Evolutionary conservation across 1,284 basidiomycete genomes (phyloP), one percentile per base, ranked within the genome.

Genomic region (Lignosus rhinocerotis): DNA sequence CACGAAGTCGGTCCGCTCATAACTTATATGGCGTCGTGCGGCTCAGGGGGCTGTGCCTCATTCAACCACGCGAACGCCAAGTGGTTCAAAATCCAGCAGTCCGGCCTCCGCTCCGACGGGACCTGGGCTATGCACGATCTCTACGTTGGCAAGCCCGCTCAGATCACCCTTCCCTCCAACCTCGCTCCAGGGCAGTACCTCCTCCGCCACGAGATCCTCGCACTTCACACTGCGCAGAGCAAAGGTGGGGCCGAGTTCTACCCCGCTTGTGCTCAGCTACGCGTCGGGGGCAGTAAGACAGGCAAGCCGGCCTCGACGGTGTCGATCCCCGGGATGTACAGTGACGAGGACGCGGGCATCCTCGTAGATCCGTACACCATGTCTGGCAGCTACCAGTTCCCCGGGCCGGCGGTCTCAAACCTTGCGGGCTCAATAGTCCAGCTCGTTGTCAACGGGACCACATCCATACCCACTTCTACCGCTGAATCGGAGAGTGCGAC

Each of bases 161-260:
- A 71, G 16, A 72, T 85, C 17, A 82, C 78, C 0, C 74, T 90
- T 57, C 88, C 88, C 4, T 51, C 64, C 21, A 79, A 74, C 56
- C 72, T 90, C 57, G 75, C 78, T 0, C 69, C 85, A 0, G 88
- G 88, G 1, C 75, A 84, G 63, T 90, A 90, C 69, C 76, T 90
- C 59, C 72, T 90, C 65, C 85, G 88, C 4, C 82, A 87, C 69
- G 88, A 90, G 52, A 57, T 66, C 36, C 84, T 90, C 68, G 81
- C 85, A 3, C 80, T 90, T 16, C 88, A 90, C 63, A 74, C 80
- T 25, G 88, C 79, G 8, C 68, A 68, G 50, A 58, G 67, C 3
- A 1, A 53, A 1, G 81, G 82, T 8, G 84, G 84, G 16, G 88
- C 86, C 16, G 88, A 90, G 71, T 90, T 88, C 74, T 90, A 90